These are phyloP conservation scores for Podaxis sp. DNA, from an alignment of 768 basidiomycete genomes.

Conservation along the genomic window DNA sequence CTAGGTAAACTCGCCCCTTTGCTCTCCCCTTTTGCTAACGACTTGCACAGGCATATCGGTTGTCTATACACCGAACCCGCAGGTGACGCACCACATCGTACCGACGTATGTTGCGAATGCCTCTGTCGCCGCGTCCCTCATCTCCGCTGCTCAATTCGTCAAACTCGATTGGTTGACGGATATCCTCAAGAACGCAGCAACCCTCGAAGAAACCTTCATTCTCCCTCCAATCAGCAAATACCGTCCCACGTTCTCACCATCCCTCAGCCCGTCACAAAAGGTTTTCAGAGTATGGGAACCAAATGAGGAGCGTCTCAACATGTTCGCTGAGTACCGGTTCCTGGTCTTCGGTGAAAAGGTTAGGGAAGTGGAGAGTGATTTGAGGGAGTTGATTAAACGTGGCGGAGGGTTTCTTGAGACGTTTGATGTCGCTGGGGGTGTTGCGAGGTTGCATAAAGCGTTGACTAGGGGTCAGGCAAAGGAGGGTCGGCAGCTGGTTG, in stretches of 20 bases:
- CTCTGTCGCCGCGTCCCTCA: conserved; percentile 54
- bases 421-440: conserved; percentile 53
- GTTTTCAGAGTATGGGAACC: conserved; percentile 63
- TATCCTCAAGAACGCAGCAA: conserved; percentile 43
- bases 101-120: conserved; percentile 49
- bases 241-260: conserved; percentile 55
- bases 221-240: conserved; percentile 56
- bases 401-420: conserved; percentile 64
- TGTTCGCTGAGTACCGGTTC: conserved; percentile 57
- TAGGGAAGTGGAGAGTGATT: conserved; percentile 45
- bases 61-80: conserved; percentile 39
- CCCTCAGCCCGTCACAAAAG: conserved; percentile 49
- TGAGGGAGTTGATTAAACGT: conserved; percentile 53
- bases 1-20: conserved; percentile 42
- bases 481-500: conserved; percentile 45
- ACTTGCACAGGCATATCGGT: conserved; percentile 52
- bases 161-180: conserved; percentile 69
- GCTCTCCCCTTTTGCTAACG: background rate
- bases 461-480: conserved; percentile 55
- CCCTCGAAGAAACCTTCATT: conserved; percentile 50
- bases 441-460: conserved; percentile 49
- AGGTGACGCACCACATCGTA: conserved; percentile 67
- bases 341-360: conserved; percentile 59
- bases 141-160: conserved; percentile 58
- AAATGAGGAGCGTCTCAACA: conserved; percentile 57